Conservation (phyloP, 2,329 filamentous ascomycete genomes). For the Neofusicoccum umdonicola region DNA sequence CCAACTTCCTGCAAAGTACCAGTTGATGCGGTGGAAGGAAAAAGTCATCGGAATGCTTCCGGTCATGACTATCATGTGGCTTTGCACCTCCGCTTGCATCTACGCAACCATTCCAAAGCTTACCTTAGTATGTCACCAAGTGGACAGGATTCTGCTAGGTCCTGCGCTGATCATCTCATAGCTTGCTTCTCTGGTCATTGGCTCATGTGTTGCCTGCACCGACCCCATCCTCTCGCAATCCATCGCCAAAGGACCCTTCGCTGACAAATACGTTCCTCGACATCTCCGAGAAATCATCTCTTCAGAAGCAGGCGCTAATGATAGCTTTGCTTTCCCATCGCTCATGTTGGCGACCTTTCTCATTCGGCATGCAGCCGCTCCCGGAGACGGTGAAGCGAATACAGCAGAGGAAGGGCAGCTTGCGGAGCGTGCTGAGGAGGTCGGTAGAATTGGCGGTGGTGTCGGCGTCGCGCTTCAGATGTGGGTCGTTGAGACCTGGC, state of each 20-base stretch:
- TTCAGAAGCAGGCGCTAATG: slow-evolving; percentile 60
- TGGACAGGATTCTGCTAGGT: accelerated
- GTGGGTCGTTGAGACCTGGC: slow-evolving; percentile 60
- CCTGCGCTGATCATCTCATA: slow-evolving; percentile 17
- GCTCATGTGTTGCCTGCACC: slow-evolving; percentile 60
- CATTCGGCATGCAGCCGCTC: slow-evolving; percentile 51
- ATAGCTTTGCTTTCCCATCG: slow-evolving; percentile 63
- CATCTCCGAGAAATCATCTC: slow-evolving; percentile 61
- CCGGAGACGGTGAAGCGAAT: slow-evolving; percentile 43
- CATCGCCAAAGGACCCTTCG: slow-evolving; percentile 61
- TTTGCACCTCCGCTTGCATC: slow-evolving; percentile 57
- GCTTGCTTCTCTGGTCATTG: slow-evolving; percentile 57
- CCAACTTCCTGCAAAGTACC: slow-evolving; percentile 59
- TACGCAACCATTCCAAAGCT: slow-evolving; percentile 56
- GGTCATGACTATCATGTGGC: slow-evolving; percentile 63
- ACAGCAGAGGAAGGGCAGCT: slow-evolving; percentile 44
- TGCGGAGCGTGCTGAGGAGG: neutral
- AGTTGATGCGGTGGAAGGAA: slow-evolving; percentile 50
- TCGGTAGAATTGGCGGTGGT: slow-evolving; percentile 29
- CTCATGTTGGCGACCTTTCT: slow-evolving; percentile 58
- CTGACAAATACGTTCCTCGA: slow-evolving; percentile 60
- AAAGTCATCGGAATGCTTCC: slow-evolving; percentile 57
- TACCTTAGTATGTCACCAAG: slow-evolving; percentile 37
- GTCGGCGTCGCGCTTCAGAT: slow-evolving; percentile 52
- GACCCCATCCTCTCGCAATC: slow-evolving; percentile 63